Conservation (phyloP, 2,329 filamentous ascomycete genomes). For the Neoarthrinium moseri region DNA sequence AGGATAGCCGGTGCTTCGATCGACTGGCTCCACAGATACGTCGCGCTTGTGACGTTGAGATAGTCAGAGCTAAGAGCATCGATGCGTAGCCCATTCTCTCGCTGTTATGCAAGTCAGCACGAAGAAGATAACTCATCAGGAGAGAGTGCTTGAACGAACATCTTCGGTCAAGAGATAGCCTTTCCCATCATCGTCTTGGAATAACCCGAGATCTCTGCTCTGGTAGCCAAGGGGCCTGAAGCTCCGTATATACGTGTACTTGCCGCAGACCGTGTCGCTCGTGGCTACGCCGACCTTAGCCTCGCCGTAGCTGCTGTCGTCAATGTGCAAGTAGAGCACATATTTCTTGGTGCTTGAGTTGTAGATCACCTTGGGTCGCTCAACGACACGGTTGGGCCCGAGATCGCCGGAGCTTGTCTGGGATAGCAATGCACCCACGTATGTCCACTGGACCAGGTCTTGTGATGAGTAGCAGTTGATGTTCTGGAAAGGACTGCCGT, state of each 20-base stretch:
- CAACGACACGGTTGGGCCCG: slow-evolving; percentile 61
- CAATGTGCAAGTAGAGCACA: slow-evolving; percentile 70
- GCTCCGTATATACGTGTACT: slow-evolving; percentile 42
- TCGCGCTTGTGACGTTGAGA: slow-evolving; percentile 45
- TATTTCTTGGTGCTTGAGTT: slow-evolving; percentile 63
- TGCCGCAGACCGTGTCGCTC: slow-evolving; percentile 56
- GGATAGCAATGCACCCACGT: slow-evolving; percentile 57
- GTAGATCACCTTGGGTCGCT: slow-evolving; percentile 68
- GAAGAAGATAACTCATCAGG: too few relatives aligned
- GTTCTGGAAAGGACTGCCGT: slow-evolving; percentile 60
- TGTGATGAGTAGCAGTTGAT: slow-evolving; percentile 67
- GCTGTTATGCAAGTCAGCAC: too few relatives aligned
- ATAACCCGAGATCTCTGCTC: slow-evolving; percentile 59
- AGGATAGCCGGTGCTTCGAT: slow-evolving; percentile 64
- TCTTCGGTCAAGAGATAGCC: slow-evolving; percentile 64
- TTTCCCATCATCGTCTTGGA: slow-evolving; percentile 59
- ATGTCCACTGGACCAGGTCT: slow-evolving; percentile 64
- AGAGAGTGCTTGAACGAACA: slow-evolving; percentile 43
- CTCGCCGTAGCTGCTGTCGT: slow-evolving; percentile 58
- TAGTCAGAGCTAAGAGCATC: slow-evolving; percentile 57
- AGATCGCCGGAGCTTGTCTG: slow-evolving; percentile 51
- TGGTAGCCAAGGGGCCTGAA: slow-evolving; percentile 47
- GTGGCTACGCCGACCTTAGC: slow-evolving; percentile 66
- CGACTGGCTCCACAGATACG: slow-evolving; percentile 51
- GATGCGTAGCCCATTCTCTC: slow-evolving; percentile 57